phyloP scores from a whole-genome alignment of 352 stramenopile species.

The Pythium plurisporium region DNA sequence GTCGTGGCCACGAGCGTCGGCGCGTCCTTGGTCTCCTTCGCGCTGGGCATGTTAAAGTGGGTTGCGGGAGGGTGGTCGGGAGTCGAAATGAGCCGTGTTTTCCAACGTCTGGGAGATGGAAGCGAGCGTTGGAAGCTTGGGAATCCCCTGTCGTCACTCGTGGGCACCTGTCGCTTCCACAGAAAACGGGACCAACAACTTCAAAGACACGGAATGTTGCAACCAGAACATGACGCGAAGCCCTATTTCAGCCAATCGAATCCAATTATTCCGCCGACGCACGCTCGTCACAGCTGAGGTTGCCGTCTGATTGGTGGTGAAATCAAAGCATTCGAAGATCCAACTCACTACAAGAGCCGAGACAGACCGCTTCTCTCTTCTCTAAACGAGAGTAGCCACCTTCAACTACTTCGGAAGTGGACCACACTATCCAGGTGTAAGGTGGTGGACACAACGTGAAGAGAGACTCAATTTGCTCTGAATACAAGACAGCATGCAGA shows the following conservation, averaged over 20 bases:
- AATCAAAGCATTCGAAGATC: conserved; percentile 15
- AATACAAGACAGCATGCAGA: not conserved
- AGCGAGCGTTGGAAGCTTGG: not conserved
- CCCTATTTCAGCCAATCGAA: conserved; percentile 16
- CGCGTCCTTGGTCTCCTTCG: conserved; percentile 4
- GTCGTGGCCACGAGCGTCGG: conserved; percentile 11
- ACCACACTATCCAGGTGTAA: conserved; percentile 4
- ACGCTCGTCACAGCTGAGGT: conserved; percentile 20
- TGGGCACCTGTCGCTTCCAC: conserved; percentile 15
- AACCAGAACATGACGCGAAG: conserved; percentile 1
- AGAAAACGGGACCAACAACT: conserved; percentile 15
- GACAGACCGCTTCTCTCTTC: not conserved
- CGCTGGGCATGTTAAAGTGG: not conserved
- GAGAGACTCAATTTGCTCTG: not conserved
- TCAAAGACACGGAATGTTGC: conserved; percentile 12
- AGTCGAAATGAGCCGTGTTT: no score
- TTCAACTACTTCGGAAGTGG: not conserved
- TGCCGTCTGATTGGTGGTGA: conserved; percentile 17
- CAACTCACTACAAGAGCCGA: conserved; percentile 16
- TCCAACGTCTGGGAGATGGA: conserved; percentile 6
- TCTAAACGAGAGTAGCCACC: not conserved
- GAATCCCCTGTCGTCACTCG: conserved; percentile 4
- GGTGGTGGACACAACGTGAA: no score
- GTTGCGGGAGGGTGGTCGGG: not conserved
- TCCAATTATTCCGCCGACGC: conserved; percentile 6